phyloP scores from a whole-genome alignment of 148 eudicot genomes.

The Rheum nobile region DNA sequence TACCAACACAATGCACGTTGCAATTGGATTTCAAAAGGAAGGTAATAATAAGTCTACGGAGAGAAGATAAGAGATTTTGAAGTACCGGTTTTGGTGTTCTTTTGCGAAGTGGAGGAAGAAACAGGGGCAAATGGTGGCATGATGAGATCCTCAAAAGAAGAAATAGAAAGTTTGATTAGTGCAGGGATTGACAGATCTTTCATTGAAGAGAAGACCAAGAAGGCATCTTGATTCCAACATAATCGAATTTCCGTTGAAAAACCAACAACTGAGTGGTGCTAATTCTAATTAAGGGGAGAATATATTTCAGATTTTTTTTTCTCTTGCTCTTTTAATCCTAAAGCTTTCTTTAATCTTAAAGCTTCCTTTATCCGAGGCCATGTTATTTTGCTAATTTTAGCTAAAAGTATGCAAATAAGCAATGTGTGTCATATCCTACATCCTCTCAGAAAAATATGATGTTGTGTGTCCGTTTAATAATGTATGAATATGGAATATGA shows the following conservation, averaged over 20 bases:
- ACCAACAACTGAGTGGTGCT: background rate
- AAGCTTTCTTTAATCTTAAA: too few relatives aligned
- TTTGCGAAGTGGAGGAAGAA: background rate
- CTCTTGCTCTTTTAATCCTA: background rate
- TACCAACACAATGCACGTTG: background rate
- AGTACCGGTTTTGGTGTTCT: background rate
- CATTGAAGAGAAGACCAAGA: slow-evolving; percentile 3
- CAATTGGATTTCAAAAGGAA: background rate
- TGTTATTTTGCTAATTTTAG: background rate
- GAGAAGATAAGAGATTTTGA: background rate
- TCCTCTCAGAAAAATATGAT: too few relatives aligned
- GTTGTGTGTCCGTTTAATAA: too few relatives aligned
- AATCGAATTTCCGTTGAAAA: slow-evolving; percentile 9
- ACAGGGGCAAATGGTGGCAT: background rate
- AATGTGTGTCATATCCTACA: background rate
- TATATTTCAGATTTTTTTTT: background rate
- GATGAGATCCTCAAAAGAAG: background rate
- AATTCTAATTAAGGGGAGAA: background rate
- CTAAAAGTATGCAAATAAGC: background rate
- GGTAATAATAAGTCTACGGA: background rate
- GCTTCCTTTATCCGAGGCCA: background rate
- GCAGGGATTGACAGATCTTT: background rate
- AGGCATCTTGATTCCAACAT: slow-evolving; percentile 5
- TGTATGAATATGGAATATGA: too few relatives aligned
- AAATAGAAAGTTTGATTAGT: background rate